phyloP scores from a whole-genome alignment of 164 flowering plant species.

The Hamamelis virginiana region DNA sequence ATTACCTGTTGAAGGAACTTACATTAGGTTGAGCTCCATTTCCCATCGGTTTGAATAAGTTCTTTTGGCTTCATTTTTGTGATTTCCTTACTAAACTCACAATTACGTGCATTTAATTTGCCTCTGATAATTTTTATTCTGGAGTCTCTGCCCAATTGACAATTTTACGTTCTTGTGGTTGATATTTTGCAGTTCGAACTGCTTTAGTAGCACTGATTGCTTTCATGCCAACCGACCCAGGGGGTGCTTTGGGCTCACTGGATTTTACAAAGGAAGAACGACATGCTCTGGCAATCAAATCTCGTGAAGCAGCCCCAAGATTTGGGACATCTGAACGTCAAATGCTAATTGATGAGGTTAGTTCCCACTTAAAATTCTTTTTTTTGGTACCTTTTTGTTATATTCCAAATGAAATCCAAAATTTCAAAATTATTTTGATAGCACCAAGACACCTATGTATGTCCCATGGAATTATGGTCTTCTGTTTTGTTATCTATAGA shows the following conservation, averaged over 20 bases:
- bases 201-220: constrained; percentile 96
- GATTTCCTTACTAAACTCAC: too few relatives aligned
- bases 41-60: too few relatives aligned
- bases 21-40: too few relatives aligned
- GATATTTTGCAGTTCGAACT: constrained; percentile 73
- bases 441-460: too few relatives aligned
- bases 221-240: constrained; percentile 95
- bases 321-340: constrained; percentile 87
- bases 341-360: constrained; percentile 87
- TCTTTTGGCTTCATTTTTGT: too few relatives aligned
- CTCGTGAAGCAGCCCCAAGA: constrained; percentile 83
- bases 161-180: neutral
- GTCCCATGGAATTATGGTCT: too few relatives aligned
- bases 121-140: neutral
- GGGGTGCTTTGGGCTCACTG: constrained; percentile 91
- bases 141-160: neutral
- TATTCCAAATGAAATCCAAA: neutral
- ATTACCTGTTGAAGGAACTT: too few relatives aligned
- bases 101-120: too few relatives aligned
- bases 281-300: constrained; percentile 76
- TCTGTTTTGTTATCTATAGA: too few relatives aligned
- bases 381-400: neutral
- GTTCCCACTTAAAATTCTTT: neutral
- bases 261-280: constrained; percentile 90
- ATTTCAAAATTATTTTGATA: too few relatives aligned